These are phyloP conservation scores for Petrea volubilis DNA, from an alignment of 257 asterid species.

Conservation along the genomic window DNA sequence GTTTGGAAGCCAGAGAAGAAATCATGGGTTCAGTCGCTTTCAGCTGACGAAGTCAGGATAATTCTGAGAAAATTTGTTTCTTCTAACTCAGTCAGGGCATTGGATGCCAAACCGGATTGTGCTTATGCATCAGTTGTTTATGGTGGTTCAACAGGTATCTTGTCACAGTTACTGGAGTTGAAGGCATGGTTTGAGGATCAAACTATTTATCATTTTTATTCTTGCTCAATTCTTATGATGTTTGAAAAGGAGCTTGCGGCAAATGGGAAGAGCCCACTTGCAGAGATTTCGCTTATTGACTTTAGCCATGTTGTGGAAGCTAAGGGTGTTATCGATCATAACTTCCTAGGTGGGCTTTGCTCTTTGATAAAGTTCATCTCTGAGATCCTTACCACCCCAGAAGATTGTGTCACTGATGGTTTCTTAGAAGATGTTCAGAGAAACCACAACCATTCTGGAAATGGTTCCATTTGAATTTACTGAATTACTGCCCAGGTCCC, in stretches of 20 bases:
- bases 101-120: constrained; percentile 59
- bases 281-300: constrained; percentile 75
- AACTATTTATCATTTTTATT: constrained; percentile 68
- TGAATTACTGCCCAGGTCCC: not conserved
- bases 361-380: constrained; percentile 79
- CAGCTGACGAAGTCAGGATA: constrained; percentile 51
- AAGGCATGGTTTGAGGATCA: constrained; percentile 96
- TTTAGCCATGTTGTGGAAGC: constrained; percentile 86
- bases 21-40: constrained; percentile 40
- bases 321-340: constrained; percentile 73
- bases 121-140: constrained; percentile 74
- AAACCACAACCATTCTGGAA: constrained; percentile 28
- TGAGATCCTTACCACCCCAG: constrained; percentile 58
- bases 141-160: constrained; percentile 78
- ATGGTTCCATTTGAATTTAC: constrained; percentile 33
- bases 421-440: constrained; percentile 36
- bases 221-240: constrained; percentile 70
- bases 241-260: constrained; percentile 62
- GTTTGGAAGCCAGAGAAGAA: constrained; percentile 66
- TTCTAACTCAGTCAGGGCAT: constrained; percentile 31
- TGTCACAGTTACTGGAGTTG: constrained; percentile 75
- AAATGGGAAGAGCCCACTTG: constrained; percentile 50
- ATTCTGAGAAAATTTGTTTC: constrained; percentile 71
- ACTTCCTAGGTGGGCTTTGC: constrained; percentile 88
- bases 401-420: constrained; percentile 37